A percentile compares a stretch with the other conserved stretches of the same genome.
Conservation (phyloP, 2,329 filamentous ascomycete genomes). For the Metarhizium album region DNA sequence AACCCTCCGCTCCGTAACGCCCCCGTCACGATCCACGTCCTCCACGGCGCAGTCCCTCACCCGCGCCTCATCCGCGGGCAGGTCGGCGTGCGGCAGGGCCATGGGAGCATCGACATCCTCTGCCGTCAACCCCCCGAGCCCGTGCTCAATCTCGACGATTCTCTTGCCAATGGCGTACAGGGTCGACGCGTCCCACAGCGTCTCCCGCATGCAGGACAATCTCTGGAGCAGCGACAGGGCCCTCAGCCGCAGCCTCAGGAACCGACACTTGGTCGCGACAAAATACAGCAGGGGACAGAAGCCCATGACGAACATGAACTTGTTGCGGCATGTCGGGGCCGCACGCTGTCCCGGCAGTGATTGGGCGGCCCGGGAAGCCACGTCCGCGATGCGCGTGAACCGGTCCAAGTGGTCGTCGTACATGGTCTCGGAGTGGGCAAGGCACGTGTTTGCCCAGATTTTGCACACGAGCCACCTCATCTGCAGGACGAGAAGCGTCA, state of each 20-base stretch:
- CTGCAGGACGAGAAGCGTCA: conserved; percentile 14
- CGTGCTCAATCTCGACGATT: conserved; percentile 29
- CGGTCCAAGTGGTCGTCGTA: conserved; percentile 22
- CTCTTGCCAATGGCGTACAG: conserved; percentile 22
- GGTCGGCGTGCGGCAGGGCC: background rate
- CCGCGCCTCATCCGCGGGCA: conserved; percentile 11
- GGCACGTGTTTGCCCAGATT: conserved; percentile 22
- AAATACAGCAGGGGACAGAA: conserved; percentile 28
- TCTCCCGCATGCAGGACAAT: conserved; percentile 22
- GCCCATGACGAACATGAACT: conserved; percentile 31
- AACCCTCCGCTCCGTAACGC: background rate
- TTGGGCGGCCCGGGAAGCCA: conserved; percentile 12
- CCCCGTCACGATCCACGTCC: background rate
- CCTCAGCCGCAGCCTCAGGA: conserved; percentile 21
- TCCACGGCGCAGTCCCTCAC: conserved; percentile 11
- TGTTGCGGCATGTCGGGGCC: conserved; percentile 7
- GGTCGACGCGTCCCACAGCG: conserved; percentile 23
- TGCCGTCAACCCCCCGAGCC: conserved; percentile 13
- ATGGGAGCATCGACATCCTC: conserved; percentile 5
- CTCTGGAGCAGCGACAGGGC: conserved; percentile 22
- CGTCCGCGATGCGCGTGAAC: conserved; percentile 21
- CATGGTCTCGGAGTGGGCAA: conserved; percentile 20
- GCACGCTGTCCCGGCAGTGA: background rate
- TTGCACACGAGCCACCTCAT: conserved; percentile 20
- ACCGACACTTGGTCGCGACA: conserved; percentile 27